phyloP scores from a whole-genome alignment of 2,329 filamentous ascomycete species.

The Aureobasidium sp. region DNA sequence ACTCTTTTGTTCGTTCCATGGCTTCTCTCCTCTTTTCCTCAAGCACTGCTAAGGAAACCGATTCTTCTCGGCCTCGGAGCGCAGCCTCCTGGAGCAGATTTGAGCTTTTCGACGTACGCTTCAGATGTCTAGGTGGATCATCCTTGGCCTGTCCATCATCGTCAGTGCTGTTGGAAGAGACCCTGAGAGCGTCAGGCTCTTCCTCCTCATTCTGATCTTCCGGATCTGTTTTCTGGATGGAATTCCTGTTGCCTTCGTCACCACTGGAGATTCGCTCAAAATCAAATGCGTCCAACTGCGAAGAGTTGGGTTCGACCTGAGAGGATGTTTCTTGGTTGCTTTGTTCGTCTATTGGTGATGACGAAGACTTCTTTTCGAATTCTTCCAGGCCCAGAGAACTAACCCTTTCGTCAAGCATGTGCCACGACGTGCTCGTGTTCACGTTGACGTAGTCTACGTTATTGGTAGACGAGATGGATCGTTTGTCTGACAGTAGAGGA shows the following conservation, averaged over 20 bases:
- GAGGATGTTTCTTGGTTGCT: no score
- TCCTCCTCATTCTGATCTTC: no score
- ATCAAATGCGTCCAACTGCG: not conserved
- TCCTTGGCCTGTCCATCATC: no score
- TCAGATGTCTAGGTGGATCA: not conserved
- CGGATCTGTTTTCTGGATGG: not conserved
- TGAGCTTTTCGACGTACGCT: not conserved
- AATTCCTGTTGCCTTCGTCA: not conserved
- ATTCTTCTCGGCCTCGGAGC: no score
- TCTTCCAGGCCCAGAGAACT: constrained; percentile 32
- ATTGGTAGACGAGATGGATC: not conserved
- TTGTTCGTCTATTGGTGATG: not conserved
- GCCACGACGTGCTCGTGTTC: not conserved
- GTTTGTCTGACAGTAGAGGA: constrained; percentile 46
- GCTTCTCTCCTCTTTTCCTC: constrained; percentile 52
- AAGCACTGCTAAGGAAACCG: not conserved
- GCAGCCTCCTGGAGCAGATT: not conserved
- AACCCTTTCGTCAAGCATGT: not conserved
- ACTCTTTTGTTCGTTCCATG: constrained; percentile 85
- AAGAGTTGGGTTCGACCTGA: not conserved
- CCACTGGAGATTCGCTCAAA: not conserved
- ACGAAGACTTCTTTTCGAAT: not conserved
- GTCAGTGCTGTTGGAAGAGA: no score
- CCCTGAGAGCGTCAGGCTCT: no score
- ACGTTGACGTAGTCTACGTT: not conserved